Conservation (phyloP, 192 early-diverging fungal genomes). For the Podila epicladia region DNA sequence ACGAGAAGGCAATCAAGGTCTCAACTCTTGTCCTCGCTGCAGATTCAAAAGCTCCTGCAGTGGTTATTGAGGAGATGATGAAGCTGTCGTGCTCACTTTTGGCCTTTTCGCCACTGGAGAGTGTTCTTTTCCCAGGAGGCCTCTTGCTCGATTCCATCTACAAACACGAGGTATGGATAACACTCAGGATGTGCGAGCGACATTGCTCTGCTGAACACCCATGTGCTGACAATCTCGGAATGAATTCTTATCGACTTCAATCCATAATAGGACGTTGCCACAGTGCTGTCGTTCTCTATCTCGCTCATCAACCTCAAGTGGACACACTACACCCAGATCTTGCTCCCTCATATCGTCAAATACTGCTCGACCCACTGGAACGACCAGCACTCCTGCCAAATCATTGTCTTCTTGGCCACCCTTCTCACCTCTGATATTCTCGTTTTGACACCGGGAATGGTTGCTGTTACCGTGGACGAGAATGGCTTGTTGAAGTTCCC, state of each 20-base stretch:
- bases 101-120: constrained; percentile 46
- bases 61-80: constrained; percentile 42
- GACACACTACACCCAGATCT: constrained; percentile 77
- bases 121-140: constrained; percentile 59
- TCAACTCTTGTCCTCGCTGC: constrained; percentile 43
- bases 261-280: constrained; percentile 56
- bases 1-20: constrained; percentile 49
- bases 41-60: constrained; percentile 15
- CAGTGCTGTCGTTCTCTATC: constrained; percentile 74
- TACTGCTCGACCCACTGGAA: constrained; percentile 55
- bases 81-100: constrained; percentile 31
- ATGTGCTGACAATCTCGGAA: too few species aligned
- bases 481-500: constrained; percentile 63
- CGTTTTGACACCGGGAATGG: constrained; percentile 48
- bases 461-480: constrained; percentile 57
- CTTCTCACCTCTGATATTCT: constrained; percentile 53
- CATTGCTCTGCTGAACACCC: too few species aligned
- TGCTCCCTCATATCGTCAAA: constrained; percentile 76
- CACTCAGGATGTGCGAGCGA: too few species aligned
- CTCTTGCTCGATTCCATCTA: constrained; percentile 59
- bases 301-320: constrained; percentile 71
- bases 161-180: constrained; percentile 47
- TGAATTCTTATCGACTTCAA: not conserved
- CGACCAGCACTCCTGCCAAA: constrained; percentile 36
- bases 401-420: constrained; percentile 59